Evolutionary conservation across 225 moss, liverwort and hornwort genomes (phyloP), one percentile per base, ranked within the genome.

Genomic region (Physcomitrellopsis africana): DNA sequence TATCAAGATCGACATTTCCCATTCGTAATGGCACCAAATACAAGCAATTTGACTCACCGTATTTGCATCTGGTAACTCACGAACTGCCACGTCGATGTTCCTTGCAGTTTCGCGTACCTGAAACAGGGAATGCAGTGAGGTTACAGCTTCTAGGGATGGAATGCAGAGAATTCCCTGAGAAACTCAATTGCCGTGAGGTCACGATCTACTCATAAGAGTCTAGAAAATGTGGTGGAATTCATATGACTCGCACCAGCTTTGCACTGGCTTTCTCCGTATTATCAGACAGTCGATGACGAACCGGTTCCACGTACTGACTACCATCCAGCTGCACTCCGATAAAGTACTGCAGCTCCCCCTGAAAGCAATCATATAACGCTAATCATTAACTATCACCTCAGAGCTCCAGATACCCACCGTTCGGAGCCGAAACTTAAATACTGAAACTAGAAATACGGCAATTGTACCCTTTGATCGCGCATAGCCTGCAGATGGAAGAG

Each of bases 301-400:
- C 81, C 29, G 87, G 90, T 69, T 87, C 90, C 44, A 89, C 84
- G 66, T 91, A 91, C 57, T 89, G 83, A 63, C 94, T 89, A 5
- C 92, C 94, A 81, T 91, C 92, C 74, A 90, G 87, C 72, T 97
- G 96, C 65, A 97, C 94, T 81, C 94, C 96, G 15, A 97, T 87
- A 46, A 97, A 94, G 73, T 97, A 97, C 68, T 97, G 96, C 85
- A 97, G 76, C 77, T 97, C 94, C 32, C 92, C 96, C 92, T 96
- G 90, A 22, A 72, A 14, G 42, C 1, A 37, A 37, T 0, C 32
- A 37, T 37, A 4, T 4, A 5, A 37, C 32, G 32, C 32, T 37
- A 37, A 37, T 1, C 32, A 37, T 37, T 37, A 37, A 2, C 32
- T 37, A 37, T 37, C 2, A 2, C 7, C 32, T 7, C 32, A 37